Evolutionary conservation across 1,284 basidiomycete genomes (phyloP), one percentile per base, ranked within the genome.

Genomic region (Tilletiaria anomala): DNA sequence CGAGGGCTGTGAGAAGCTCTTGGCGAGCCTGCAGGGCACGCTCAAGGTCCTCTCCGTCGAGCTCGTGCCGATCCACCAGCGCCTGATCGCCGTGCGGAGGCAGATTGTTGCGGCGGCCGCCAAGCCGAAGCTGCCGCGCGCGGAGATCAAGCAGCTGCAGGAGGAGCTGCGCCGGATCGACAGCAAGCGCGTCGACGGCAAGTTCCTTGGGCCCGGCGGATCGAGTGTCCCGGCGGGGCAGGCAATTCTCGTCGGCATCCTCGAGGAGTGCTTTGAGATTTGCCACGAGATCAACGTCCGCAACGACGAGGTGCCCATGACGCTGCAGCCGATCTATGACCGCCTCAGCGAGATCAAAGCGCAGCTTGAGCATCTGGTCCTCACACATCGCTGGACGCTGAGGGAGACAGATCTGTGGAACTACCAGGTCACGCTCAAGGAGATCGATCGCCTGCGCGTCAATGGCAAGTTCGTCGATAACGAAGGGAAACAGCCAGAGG

Each of bases 241-340:
- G 68, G 68, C 61, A 6, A 68, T 76, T 22, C 62, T 75, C 2
- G 71, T 71, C 11, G 89, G 89, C 1, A 72, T 97, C 21, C 73
- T 99, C 10, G 91, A 97, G 69, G 86, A 91, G 60, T 93, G 87
- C 67, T 99, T 97, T 68, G 89, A 97, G 45, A 84, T 96, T 47
- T 75, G 79, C 33, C 88, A 97, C 69, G 91, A 97, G 68, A 88
- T 97, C 71, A 83, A 84, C 53, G 88, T 89, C 3, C 76, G 85
- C 51, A 86, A 94, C 57, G 85, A 89, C 34, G 84, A 83, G 40
- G 89, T 87, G 75, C 83, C 8, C 76, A 79, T 49, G 20, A 82
- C 83, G 4, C 74, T 97, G 43, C 85, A 88, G 67, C 87, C 91
- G 1, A 93, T 99, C 54, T 86, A 89, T 67, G 91, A 97, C 62